phyloP scores from a whole-genome alignment of 352 stramenopile species.

The Phytophthora macrochlamydospora region DNA sequence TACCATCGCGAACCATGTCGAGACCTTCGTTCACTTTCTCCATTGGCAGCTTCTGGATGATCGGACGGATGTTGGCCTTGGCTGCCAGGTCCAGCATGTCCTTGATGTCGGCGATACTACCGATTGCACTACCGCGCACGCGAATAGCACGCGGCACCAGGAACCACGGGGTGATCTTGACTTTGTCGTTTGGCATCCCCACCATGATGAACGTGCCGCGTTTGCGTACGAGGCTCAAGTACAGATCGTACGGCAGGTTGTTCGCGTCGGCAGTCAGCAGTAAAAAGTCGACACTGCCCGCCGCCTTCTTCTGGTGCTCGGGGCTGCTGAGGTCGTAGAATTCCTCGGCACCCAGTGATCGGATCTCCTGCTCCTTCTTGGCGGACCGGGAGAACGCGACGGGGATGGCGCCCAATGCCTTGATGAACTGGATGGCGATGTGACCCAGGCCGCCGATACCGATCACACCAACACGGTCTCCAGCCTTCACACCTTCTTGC shows the following conservation, averaged over 20 bases:
- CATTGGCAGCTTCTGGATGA: too few species aligned
- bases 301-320: constrained; percentile 30
- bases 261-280: constrained; percentile 39
- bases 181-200: constrained; percentile 34
- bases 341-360: constrained; percentile 10
- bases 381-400: too few species aligned
- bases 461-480: too few species aligned
- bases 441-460: too few species aligned
- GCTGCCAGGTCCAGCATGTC: too few species aligned
- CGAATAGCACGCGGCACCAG: constrained; percentile 14
- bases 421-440: too few species aligned
- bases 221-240: constrained; percentile 23
- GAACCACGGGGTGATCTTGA: constrained; percentile 46
- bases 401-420: too few species aligned
- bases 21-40: too few species aligned
- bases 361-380: constrained; percentile 17
- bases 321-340: constrained; percentile 20
- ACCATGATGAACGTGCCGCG: constrained; percentile 36
- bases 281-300: constrained; percentile 27
- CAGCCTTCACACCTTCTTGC: too few species aligned
- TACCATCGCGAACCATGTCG: constrained; percentile 1
- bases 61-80: too few species aligned
- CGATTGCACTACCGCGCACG: constrained; percentile 7
- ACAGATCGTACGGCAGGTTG: constrained; percentile 39
- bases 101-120: too few species aligned